Conservation (phyloP, 2,329 filamentous ascomycete species). For the Hypomyces rosellus region DNA sequence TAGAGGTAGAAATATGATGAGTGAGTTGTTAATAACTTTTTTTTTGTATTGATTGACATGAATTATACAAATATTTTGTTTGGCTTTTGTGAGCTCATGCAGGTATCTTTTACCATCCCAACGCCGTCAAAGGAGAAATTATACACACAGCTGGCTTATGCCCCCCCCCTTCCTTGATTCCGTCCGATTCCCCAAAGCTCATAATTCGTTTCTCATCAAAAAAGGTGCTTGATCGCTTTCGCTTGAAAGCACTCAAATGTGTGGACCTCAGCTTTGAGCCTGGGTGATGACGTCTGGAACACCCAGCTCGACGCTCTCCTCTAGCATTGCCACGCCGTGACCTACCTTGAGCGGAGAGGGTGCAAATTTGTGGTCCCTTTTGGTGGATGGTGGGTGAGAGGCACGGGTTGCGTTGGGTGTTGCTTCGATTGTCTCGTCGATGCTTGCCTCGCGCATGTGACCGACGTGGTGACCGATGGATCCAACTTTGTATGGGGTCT, state of each 20-base stretch:
- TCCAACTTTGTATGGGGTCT: no score
- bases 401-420: background rate
- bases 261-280: background rate
- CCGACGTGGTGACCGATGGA: background rate
- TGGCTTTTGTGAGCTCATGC: background rate
- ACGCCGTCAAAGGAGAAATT: background rate
- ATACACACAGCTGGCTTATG: no score
- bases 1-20: background rate
- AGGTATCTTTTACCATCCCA: background rate
- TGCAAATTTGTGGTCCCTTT: slow-evolving; percentile 3
- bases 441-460: slow-evolving; percentile 2
- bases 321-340: slow-evolving; percentile 48
- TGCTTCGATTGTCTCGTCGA: background rate
- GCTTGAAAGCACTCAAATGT: no score
- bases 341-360: slow-evolving; percentile 37
- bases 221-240: no score
- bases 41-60: background rate
- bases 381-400: no score
- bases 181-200: background rate
- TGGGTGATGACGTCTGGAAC: slow-evolving; percentile 36
- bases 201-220: no score
- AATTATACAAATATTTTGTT: background rate
- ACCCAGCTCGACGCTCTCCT: slow-evolving; percentile 47
- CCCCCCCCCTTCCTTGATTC: background rate
- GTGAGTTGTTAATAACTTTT: background rate